Conservation (phyloP, 106 monocot species). For the Triglochin maritima region DNA sequence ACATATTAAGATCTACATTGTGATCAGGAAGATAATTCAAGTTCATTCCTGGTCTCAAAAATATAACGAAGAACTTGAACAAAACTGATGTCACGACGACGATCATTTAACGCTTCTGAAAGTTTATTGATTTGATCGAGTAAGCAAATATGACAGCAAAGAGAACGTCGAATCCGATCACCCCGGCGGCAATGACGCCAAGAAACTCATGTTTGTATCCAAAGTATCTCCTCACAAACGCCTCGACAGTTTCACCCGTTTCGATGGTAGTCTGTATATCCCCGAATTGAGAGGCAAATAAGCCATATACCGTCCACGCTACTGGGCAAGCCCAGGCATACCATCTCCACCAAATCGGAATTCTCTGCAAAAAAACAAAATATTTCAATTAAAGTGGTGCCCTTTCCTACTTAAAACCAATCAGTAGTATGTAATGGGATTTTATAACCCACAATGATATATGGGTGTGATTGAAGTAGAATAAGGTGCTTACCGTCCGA, state of each 20-base stretch:
- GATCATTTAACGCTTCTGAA: slow-evolving; percentile 11
- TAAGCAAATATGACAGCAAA: slow-evolving; percentile 10
- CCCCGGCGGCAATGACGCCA: slow-evolving; percentile 7
- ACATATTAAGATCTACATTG: neutral
- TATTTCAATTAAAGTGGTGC: too few species aligned
- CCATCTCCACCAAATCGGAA: slow-evolving; percentile 29
- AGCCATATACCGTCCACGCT: slow-evolving; percentile 23
- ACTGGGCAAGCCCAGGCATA: slow-evolving; percentile 24
- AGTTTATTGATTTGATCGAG: slow-evolving; percentile 13
- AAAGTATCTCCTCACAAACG: slow-evolving; percentile 11
- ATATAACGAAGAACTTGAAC: neutral
- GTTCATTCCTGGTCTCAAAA: neutral
- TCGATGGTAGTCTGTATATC: slow-evolving; percentile 1
- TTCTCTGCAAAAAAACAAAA: slow-evolving; percentile 2
- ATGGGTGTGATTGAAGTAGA: too few species aligned
- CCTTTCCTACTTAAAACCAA: too few species aligned
- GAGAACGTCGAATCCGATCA: neutral
- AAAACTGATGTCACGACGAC: neutral
- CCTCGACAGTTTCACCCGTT: neutral
- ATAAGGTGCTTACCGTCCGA: slow-evolving; percentile 5
- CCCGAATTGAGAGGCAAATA: slow-evolving; percentile 17
- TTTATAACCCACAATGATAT: too few species aligned
- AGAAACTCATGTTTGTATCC: slow-evolving; percentile 18
- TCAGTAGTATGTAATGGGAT: too few species aligned
- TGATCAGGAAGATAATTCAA: neutral